These are phyloP conservation scores for Teratosphaeria epicoccoides DNA, from an alignment of 2,329 filamentous ascomycete genomes.

Conservation along the genomic window DNA sequence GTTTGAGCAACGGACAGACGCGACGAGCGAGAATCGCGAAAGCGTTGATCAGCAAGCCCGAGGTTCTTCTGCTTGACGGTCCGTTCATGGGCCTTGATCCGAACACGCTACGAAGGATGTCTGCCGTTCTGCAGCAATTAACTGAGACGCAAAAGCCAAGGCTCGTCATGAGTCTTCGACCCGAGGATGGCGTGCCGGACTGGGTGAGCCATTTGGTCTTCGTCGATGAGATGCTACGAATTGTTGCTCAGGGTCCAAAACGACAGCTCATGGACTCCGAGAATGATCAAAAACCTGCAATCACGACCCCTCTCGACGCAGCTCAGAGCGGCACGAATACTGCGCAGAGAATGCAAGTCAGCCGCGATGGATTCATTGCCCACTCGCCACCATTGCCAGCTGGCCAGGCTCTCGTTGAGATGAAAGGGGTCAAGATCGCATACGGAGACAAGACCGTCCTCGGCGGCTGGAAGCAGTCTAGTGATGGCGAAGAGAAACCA, in stretches of 20 bases:
- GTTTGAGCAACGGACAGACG: conserved; percentile 88
- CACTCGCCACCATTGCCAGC: conserved; percentile 20
- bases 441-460: conserved; percentile 71
- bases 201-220: conserved; percentile 84
- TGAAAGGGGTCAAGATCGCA: conserved; percentile 70
- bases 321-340: conserved; percentile 3
- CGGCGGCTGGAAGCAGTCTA: conserved; percentile 63
- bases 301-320: not conserved
- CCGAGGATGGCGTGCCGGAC: conserved; percentile 75
- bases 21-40: conserved; percentile 78
- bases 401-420: conserved; percentile 70
- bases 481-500: conserved; percentile 33
- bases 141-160: conserved; percentile 58
- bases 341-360: conserved; percentile 6
- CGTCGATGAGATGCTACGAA: conserved; percentile 54
- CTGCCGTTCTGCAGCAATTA: conserved; percentile 56
- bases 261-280: conserved; percentile 42
- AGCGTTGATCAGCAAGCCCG: conserved; percentile 66
- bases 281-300: not conserved
- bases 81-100: conserved; percentile 96
- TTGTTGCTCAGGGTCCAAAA: conserved; percentile 57
- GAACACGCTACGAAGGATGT: conserved; percentile 61
- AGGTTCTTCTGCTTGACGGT: conserved; percentile 78
- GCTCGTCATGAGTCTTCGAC: conserved; percentile 65
- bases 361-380: conserved; percentile 21